Evolutionary conservation across 164 flowering plant species (phyloP).

Genomic region (Stephania yunnanensis): DNA sequence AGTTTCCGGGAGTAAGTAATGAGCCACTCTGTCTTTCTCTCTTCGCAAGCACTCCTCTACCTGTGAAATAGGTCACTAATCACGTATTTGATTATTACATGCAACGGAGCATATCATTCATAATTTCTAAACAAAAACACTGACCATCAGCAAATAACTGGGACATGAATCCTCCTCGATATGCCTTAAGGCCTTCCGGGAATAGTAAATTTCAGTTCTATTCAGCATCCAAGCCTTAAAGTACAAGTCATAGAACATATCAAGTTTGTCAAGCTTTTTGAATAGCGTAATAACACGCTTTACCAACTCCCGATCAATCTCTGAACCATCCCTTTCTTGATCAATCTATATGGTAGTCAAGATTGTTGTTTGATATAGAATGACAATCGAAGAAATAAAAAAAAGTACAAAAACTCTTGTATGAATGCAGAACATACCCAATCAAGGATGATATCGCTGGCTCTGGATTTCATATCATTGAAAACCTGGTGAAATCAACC

Average conservation of each 20-base stretch:
- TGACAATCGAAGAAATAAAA: too few relatives aligned
- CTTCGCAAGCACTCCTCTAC: slow-evolving; percentile 44
- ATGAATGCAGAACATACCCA: slow-evolving; percentile 12
- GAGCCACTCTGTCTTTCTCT: slow-evolving; percentile 44
- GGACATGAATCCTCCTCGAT: slow-evolving; percentile 33
- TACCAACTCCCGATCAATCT: slow-evolving; percentile 33
- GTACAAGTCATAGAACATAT: slow-evolving; percentile 26
- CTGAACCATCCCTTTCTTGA: slow-evolving; percentile 37
- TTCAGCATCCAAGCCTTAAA: slow-evolving; percentile 32
- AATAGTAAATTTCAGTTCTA: slow-evolving; percentile 32
- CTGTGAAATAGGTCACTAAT: slow-evolving; percentile 16
- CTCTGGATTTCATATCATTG: slow-evolving; percentile 15
- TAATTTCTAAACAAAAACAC: not conserved
- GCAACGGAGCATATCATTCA: not conserved
- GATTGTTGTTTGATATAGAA: not conserved
- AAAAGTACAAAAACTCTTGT: not conserved
- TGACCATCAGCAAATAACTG: slow-evolving; percentile 37
- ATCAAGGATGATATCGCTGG: slow-evolving; percentile 19
- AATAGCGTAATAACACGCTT: slow-evolving; percentile 33
- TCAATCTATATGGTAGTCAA: slow-evolving; percentile 26
- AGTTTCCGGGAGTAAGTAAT: slow-evolving; percentile 42
- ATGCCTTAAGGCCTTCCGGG: slow-evolving; percentile 37
- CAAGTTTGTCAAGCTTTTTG: slow-evolving; percentile 30
- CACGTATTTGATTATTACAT: not conserved
- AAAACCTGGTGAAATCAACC: slow-evolving; percentile 20